A percentile compares a stretch with the other conserved stretches of the same genome.
phyloP scores from a whole-genome alignment of 2,329 filamentous ascomycete genomes.

The Pseudogymnoascus sp. region DNA sequence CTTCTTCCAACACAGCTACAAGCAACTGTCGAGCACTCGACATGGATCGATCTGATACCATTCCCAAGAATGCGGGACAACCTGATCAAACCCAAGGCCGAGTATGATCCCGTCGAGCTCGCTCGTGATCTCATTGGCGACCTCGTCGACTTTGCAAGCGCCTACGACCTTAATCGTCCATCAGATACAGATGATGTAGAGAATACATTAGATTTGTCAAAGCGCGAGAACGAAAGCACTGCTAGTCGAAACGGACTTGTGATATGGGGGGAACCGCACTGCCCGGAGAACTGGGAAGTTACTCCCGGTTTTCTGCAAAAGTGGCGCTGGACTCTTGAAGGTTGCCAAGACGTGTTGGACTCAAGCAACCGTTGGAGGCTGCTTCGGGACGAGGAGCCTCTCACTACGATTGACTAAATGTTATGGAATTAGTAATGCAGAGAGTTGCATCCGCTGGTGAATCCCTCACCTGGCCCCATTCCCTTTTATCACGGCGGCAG shows the following conservation, averaged over 20 bases:
- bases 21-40: slow-evolving; percentile 12
- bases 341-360: slow-evolving; percentile 17
- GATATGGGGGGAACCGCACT: slow-evolving; percentile 20
- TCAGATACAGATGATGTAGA: background rate
- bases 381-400: slow-evolving; percentile 16
- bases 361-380: slow-evolving; percentile 19
- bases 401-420: background rate
- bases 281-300: slow-evolving; percentile 19
- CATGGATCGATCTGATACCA: slow-evolving; percentile 17
- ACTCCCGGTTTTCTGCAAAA: slow-evolving; percentile 19
- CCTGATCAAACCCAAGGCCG: slow-evolving; percentile 15
- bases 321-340: slow-evolving; percentile 18
- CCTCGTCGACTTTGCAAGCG: slow-evolving; percentile 13
- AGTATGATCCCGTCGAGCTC: slow-evolving; percentile 20
- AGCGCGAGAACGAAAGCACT: slow-evolving; percentile 15
- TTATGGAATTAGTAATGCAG: background rate
- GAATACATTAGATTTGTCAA: slow-evolving; percentile 6
- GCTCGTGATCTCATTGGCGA: slow-evolving; percentile 20
- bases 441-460: background rate
- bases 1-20: slow-evolving; percentile 16
- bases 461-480: no score
- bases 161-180: background rate
- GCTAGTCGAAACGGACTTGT: slow-evolving; percentile 16
- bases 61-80: slow-evolving; percentile 18
- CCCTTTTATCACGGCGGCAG: no score